Evolutionary conservation across 139 green algal genomes (phyloP), one percentile per base, ranked within the genome.

Genomic region (Prasinococcaceae sp.): DNA sequence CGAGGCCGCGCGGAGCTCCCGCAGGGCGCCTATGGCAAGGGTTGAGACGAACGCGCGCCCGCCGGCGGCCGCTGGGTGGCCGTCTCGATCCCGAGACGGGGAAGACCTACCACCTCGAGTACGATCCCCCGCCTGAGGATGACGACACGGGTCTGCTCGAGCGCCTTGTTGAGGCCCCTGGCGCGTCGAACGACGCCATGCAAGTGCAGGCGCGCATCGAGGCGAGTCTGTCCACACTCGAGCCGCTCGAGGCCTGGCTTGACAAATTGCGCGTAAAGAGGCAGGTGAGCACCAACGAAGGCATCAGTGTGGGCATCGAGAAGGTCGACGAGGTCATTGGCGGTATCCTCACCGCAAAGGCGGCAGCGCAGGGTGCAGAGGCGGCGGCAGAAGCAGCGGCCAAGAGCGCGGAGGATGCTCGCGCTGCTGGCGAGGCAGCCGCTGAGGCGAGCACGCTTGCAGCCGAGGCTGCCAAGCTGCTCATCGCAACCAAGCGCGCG

Each of bases 71-170:
- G 5, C 22, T 66, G 4, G 62, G 63, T 10, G 35, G 60, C 22
- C 45, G 66, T 10, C 55, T 73, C 28, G 62, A 77, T 55, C 53
- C 63, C 16, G 26, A 44, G 26, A 80, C 75, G 46, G 76, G 76
- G 19, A 48, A 38, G 0, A 59, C 82, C 28, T 89, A 84, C 66
- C 80, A 89, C 48, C 42, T 84, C 33, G 75, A 85, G 41, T 79
- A 78, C 43, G 66, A 78, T 48, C 73, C 76, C 14, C 80, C 80
- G 3, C 74, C 80, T 0, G 36, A 49, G 10, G 72, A 81, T 42
- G 66, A 76, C 43, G 4, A 33, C 14, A 63, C 70, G 3, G 77
- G 76, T 2, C 60, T 85, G 26, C 44, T 62, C 1, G 75, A 74
- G 6, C 47, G 77, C 19, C 74, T 85, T 5, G 44, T 72, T 51